These are phyloP conservation scores for Phytopythium chamaehyphon DNA, from an alignment of 352 stramenopile genomes.

Conservation along the genomic window DNA sequence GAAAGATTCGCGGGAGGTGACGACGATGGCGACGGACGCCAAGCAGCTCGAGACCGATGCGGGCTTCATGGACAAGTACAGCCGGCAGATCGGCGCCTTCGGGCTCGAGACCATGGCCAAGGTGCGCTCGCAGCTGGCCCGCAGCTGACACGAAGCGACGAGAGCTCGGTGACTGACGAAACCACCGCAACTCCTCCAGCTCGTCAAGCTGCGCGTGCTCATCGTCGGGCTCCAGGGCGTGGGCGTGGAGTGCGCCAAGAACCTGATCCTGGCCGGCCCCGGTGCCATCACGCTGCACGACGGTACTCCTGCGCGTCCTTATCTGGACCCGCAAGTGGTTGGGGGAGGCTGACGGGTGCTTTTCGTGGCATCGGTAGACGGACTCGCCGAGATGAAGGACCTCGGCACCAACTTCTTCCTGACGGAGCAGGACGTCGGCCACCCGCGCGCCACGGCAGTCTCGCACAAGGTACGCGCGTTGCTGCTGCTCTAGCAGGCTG, in stretches of 20 bases:
- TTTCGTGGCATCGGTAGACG: constrained; percentile 37
- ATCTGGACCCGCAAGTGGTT: not conserved
- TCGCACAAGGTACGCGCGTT: constrained; percentile 36
- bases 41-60: constrained; percentile 82
- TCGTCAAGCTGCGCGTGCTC: constrained; percentile 82
- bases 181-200: constrained; percentile 13
- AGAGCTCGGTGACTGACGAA: not conserved
- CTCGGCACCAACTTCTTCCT: constrained; percentile 94
- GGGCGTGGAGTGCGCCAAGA: constrained; percentile 91
- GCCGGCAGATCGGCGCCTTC: constrained; percentile 90
- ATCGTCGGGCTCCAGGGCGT: constrained; percentile 84
- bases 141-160: not conserved
- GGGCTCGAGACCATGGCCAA: constrained; percentile 91
- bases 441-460: constrained; percentile 54
- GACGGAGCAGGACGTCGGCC: constrained; percentile 70
- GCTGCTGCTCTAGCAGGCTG: no score
- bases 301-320: constrained; percentile 17
- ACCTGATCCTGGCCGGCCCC: constrained; percentile 89
- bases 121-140: constrained; percentile 17
- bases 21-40: constrained; percentile 36
- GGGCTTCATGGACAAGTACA: constrained; percentile 93
- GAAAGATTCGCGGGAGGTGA: constrained; percentile 4
- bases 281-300: constrained; percentile 86
- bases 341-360: constrained; percentile 1
- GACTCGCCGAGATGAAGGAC: constrained; percentile 73